Evolutionary conservation across 2,329 filamentous ascomycete genomes (phyloP).

Genomic region (Mollisia scopiformis): DNA sequence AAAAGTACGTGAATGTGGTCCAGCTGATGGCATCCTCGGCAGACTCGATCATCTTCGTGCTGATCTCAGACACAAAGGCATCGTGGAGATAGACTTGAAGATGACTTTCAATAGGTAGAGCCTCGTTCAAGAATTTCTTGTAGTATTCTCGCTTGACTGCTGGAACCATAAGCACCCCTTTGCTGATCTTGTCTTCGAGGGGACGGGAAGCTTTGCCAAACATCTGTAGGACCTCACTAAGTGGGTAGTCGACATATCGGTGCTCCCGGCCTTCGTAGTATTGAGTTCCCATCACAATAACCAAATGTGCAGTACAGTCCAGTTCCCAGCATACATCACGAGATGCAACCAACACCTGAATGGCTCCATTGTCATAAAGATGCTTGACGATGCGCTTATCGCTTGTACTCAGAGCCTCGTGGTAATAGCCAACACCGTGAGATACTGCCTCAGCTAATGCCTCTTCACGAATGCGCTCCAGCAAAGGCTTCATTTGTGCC

Average conservation of each 20-base stretch:
- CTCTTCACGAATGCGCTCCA: conserved; percentile 83
- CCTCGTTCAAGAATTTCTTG: conserved; percentile 97
- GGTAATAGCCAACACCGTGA: conserved; percentile 96
- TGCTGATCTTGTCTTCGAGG: conserved; percentile 76
- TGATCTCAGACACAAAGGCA: conserved; percentile 95
- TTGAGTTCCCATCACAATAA: conserved; percentile 96
- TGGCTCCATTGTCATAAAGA: conserved; percentile 76
- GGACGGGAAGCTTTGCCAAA: conserved; percentile 89
- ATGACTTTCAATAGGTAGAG: conserved; percentile 92
- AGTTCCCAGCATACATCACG: conserved; percentile 97
- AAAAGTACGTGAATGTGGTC: conserved; percentile 99
- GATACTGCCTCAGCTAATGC: conserved; percentile 86
- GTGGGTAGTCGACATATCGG: conserved; percentile 93
- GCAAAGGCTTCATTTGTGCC: conserved; percentile 79
- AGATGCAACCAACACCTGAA: conserved; percentile 73
- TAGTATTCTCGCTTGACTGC: conserved; percentile 96
- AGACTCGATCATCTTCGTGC: conserved; percentile 91
- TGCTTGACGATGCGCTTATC: conserved; percentile 95
- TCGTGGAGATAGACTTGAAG: conserved; percentile 91
- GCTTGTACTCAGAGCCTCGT: conserved; percentile 85
- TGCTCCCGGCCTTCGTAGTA: conserved; percentile 97
- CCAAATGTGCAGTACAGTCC: conserved; percentile 83
- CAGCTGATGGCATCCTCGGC: conserved; percentile 98
- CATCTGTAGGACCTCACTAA: conserved; percentile 96
- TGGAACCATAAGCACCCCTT: conserved; percentile 95